Evolutionary conservation across 2,329 filamentous ascomycete genomes (phyloP).

Genomic region (Balansia obtecta): DNA sequence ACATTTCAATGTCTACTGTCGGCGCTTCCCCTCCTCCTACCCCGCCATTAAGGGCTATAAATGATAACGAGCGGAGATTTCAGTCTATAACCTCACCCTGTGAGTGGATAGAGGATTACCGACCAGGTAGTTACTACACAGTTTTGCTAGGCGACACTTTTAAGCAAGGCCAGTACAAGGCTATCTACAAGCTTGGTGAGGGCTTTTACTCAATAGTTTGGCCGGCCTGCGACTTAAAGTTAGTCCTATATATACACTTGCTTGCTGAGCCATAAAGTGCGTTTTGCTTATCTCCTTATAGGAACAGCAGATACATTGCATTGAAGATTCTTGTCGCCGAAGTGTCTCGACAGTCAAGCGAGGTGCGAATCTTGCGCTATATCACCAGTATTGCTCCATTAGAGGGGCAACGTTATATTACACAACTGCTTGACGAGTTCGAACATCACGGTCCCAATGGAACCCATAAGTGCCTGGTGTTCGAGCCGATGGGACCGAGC

Average conservation of each 20-base stretch:
- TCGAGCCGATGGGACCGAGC: conserved; percentile 21
- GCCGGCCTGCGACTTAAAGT: conserved; percentile 23
- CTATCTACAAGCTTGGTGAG: conserved; percentile 31
- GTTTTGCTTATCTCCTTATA: conserved; percentile 7
- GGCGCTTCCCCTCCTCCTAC: background rate
- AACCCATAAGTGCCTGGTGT: conserved; percentile 17
- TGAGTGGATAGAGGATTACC: conserved; percentile 22
- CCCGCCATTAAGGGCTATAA: conserved; percentile 11
- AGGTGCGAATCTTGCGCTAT: conserved; percentile 11
- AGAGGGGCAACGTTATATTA: conserved; percentile 6
- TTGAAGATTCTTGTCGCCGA: conserved; percentile 17
- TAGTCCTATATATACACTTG: background rate
- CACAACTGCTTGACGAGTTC: conserved; percentile 14
- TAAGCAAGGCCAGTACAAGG: conserved; percentile 25
- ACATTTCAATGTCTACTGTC: background rate
- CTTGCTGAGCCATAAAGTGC: conserved; percentile 12
- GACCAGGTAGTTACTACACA: conserved; percentile 29
- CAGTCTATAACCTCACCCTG: conserved; percentile 14
- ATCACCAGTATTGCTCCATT: conserved; percentile 10
- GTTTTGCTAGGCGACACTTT: conserved; percentile 28
- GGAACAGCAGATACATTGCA: conserved; percentile 13
- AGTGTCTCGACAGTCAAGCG: conserved; percentile 8
- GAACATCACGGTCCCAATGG: conserved; percentile 18
- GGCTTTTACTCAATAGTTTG: conserved; percentile 34
- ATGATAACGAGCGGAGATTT: conserved; percentile 12